Conservation (phyloP, 495 filamentous ascomycete species). For the Evernia prunastri region DNA sequence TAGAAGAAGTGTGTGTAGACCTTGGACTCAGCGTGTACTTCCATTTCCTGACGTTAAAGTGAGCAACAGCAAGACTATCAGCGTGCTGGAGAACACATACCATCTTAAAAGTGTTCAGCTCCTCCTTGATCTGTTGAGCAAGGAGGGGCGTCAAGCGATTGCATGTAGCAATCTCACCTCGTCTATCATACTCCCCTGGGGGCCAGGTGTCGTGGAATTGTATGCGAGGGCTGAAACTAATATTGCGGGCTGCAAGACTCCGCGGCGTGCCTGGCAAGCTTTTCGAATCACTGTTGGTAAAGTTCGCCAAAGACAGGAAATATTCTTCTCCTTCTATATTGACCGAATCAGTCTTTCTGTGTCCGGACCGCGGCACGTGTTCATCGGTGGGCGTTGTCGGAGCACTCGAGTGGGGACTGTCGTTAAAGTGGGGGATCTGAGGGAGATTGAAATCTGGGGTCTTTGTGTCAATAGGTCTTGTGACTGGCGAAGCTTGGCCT, state of each 20-base stretch:
- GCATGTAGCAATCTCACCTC: conserved; percentile 95
- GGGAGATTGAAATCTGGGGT: conserved; percentile 46
- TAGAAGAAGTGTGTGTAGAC: conserved; percentile 99
- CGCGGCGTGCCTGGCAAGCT: conserved; percentile 74
- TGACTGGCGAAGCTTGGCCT: conserved; percentile 60
- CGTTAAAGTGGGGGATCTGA: conserved; percentile 52
- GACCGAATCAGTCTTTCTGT: conserved; percentile 57
- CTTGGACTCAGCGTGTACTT: conserved; percentile 97
- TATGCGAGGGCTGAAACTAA: conserved; percentile 88
- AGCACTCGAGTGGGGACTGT: conserved; percentile 74
- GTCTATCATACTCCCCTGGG: conserved; percentile 87
- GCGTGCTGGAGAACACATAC: conserved; percentile 46
- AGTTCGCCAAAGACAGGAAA: conserved; percentile 68
- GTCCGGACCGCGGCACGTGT: conserved; percentile 43
- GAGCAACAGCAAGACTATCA: conserved; percentile 32
- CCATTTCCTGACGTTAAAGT: conserved; percentile 79
- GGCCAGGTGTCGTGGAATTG: conserved; percentile 97
- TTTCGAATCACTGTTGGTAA: conserved; percentile 55
- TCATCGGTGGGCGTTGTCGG: conserved; percentile 80
- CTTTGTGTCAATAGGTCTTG: conserved; percentile 48
- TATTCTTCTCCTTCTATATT: conserved; percentile 80
- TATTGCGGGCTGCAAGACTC: conserved; percentile 57
- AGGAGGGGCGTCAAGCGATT: conserved; percentile 95
- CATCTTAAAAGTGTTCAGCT: conserved; percentile 99
- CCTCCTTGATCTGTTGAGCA: conserved; percentile 98